phyloP scores from a whole-genome alignment of 345 rosid species.

The Hypericum androsaemum region DNA sequence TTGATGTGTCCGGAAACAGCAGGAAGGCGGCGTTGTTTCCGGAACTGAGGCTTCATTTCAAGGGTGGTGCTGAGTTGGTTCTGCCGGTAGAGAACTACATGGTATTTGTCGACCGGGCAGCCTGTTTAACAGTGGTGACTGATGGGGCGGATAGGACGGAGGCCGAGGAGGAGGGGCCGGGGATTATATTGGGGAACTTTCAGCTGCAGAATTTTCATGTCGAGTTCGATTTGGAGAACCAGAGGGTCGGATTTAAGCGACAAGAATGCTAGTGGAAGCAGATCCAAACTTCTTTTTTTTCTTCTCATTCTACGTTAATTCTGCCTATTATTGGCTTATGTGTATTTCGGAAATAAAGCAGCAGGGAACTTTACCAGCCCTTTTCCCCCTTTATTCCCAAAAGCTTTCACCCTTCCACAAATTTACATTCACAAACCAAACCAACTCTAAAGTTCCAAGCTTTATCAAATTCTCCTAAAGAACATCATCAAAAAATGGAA shows the following conservation, averaged over 20 bases:
- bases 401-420: too few relatives aligned
- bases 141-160: constrained; percentile 17
- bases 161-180: constrained; percentile 43
- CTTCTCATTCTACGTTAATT: too few relatives aligned
- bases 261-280: constrained; percentile 3
- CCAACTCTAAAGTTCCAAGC: too few relatives aligned
- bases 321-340: too few relatives aligned
- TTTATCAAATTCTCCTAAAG: too few relatives aligned
- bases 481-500: too few relatives aligned
- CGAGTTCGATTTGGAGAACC: constrained; percentile 64
- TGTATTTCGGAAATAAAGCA: too few relatives aligned
- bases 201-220: constrained; percentile 73
- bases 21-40: constrained; percentile 18
- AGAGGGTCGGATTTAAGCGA: constrained; percentile 59
- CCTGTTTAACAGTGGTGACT: constrained; percentile 45
- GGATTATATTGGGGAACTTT: constrained; percentile 66
- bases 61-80: constrained; percentile 30
- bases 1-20: neutral
- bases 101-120: constrained; percentile 1
- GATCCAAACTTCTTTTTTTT: too few relatives aligned
- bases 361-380: too few relatives aligned
- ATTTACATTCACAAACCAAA: too few relatives aligned
- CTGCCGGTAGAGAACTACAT: constrained; percentile 18
- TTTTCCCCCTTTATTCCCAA: too few relatives aligned
- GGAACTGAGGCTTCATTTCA: constrained; percentile 24